Evolutionary conservation across 2,329 filamentous ascomycete genomes (phyloP).

Genomic region (Microcyclospora pomicola): DNA sequence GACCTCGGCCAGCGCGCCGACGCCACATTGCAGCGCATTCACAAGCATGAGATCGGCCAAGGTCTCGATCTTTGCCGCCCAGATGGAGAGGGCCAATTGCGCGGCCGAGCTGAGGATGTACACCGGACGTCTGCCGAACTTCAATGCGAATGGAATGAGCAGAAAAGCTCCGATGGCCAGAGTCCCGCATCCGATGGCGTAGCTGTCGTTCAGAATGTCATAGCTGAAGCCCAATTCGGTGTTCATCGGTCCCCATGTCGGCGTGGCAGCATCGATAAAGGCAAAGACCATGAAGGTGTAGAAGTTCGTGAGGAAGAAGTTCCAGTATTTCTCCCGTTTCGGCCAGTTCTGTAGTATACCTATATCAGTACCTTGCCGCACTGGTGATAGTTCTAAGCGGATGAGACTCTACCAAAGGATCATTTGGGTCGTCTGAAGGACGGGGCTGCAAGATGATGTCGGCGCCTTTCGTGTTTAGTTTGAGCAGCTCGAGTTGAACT

Average conservation of each 20-base stretch:
- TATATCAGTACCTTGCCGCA: not conserved
- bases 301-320: conserved; percentile 29
- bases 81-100: conserved; percentile 36
- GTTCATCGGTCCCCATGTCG: conserved; percentile 31
- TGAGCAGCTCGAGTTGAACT: not conserved
- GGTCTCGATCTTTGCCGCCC: conserved; percentile 32
- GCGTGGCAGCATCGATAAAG: conserved; percentile 28
- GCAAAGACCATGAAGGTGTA: conserved; percentile 32
- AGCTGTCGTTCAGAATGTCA: conserved; percentile 31
- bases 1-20: conserved; percentile 37
- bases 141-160: conserved; percentile 39
- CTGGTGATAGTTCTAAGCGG: conserved; percentile 4
- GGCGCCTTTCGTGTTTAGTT: not conserved
- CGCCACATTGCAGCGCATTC: conserved; percentile 30
- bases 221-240: conserved; percentile 31
- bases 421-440: conserved; percentile 26
- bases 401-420: conserved; percentile 21
- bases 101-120: conserved; percentile 35
- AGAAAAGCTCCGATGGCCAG: conserved; percentile 35
- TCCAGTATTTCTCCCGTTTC: conserved; percentile 26
- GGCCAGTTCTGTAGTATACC: conserved; percentile 30
- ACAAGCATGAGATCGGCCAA: conserved; percentile 30
- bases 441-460: conserved; percentile 25
- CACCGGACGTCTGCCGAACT: conserved; percentile 37
- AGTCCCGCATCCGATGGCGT: conserved; percentile 33